Evolutionary conservation across 2,329 filamentous ascomycete genomes (phyloP), one percentile per base, ranked within the genome.

Genomic region (Nothophaeocryptopus gaeumannii): DNA sequence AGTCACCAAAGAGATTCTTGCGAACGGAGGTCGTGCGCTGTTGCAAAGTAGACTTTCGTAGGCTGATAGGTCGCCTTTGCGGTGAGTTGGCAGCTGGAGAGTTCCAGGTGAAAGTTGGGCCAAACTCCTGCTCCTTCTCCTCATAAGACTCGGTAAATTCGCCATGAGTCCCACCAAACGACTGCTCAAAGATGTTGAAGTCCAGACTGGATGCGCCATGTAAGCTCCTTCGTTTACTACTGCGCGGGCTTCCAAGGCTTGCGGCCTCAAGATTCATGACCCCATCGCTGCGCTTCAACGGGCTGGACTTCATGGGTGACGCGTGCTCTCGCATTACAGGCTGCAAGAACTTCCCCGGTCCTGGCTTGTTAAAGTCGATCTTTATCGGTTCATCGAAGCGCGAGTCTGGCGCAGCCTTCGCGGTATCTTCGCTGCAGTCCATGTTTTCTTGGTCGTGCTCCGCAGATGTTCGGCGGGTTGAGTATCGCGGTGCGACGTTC

Each of bases 251-350:
- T 59, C 88, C 88, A 48, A 87, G 77, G 61, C 80, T 85, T 26
- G 83, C 78, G 56, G 88, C 86, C 63, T 95, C 91, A 41, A 95
- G 74, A 63, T 89, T 89, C 87, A 95, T 92, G 44, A 86, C 85
- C 37, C 88, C 86, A 73, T 97, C 92, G 65, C 86, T 92, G 61
- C 93, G 84, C 78, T 97, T 96, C 60, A 97, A 74, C 5, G 92
- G 91, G 66, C 92, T 96, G 5, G 86, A 84, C 53, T 83, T 82
- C 14, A 80, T 75, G 13, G 80, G 75, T 41, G 76, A 72, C 39
- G 76, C 71, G 43, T 73, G 60, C 58, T 76, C 73, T 58, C 72
- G 71, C 63, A 77, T 71, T 41, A 67, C 53, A 51, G 67, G 59
- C 67, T 73, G 66, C 2, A 69, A 52, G 10, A 66, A 52, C 33